phyloP scores from a whole-genome alignment of 768 basidiomycete species.

The Gloeopeniophorella convolvens region DNA sequence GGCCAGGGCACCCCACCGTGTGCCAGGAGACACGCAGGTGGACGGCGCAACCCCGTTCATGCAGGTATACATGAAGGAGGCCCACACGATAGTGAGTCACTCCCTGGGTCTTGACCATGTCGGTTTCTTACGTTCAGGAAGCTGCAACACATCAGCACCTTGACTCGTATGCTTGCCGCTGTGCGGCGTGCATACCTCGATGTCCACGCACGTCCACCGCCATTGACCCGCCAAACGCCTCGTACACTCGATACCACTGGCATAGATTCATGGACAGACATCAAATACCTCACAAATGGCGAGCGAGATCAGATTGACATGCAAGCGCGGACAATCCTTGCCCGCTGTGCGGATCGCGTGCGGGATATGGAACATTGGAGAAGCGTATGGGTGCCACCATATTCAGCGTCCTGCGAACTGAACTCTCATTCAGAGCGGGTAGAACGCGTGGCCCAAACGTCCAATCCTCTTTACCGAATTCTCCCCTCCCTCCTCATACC shows the following conservation, averaged over 20 bases:
- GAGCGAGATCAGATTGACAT: conserved; percentile 96
- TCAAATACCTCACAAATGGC: conserved; percentile 74
- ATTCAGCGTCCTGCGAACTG: conserved; percentile 16
- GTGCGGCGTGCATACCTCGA: conserved; percentile 87
- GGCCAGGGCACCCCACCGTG: background rate
- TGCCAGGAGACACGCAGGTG: conserved; percentile 10
- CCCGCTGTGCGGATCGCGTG: conserved; percentile 80
- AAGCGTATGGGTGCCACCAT: conserved; percentile 54
- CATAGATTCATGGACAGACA: conserved; percentile 50
- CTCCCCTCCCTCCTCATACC: conserved; percentile 66
- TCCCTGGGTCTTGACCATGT: background rate
- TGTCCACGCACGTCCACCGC: conserved; percentile 53
- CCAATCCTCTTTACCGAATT: conserved; percentile 59
- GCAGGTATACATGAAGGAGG: conserved; percentile 69
- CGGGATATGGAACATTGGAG: conserved; percentile 85
- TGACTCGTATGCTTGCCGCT: conserved; percentile 63
- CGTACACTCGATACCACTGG: conserved; percentile 48
- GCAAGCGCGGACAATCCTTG: conserved; percentile 79
- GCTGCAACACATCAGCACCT: conserved; percentile 67
- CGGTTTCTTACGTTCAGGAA: conserved; percentile 26
- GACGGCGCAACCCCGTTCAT: conserved; percentile 32
- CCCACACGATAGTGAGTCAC: conserved; percentile 55
- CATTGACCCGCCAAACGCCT: conserved; percentile 43
- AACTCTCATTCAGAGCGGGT: conserved; percentile 45
- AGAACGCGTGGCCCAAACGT: conserved; percentile 57